These are phyloP conservation scores for Cucurbita moschata DNA, from an alignment of 306 rosid species.

Conservation along the genomic window DNA sequence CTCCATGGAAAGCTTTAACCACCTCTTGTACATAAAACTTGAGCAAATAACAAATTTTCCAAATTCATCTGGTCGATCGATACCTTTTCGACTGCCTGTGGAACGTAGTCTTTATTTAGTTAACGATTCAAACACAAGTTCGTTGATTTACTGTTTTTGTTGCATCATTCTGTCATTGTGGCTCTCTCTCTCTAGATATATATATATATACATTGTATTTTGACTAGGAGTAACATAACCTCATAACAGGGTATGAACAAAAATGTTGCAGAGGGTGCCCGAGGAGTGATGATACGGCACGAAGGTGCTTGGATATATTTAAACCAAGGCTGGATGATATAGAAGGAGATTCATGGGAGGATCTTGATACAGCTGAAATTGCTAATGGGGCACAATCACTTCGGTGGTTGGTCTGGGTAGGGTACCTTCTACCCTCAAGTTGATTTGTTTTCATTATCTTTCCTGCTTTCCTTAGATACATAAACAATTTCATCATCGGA, in stretches of 20 bases:
- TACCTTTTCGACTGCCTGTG: too few species aligned
- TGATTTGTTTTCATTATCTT: not conserved
- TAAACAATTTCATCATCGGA: not conserved
- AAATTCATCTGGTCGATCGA: not conserved
- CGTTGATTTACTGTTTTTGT: not conserved
- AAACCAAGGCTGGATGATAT: conserved; percentile 58
- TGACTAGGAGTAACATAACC: conserved; percentile 35
- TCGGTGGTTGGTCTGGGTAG: conserved; percentile 96
- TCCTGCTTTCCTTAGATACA: not conserved
- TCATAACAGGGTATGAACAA: conserved; percentile 57
- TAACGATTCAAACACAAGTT: not conserved
- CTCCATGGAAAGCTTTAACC: not conserved
- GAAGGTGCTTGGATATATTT: conserved; percentile 64
- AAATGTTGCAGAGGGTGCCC: conserved; percentile 85
- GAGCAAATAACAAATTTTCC: not conserved
- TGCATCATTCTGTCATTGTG: not conserved
- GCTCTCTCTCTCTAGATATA: not conserved
- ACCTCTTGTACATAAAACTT: not conserved
- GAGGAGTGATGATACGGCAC: conserved; percentile 56
- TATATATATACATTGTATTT: conserved; percentile 5
- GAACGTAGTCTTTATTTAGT: not conserved
- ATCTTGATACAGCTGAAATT: conserved; percentile 50
- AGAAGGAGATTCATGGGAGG: conserved; percentile 94
- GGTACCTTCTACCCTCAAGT: conserved; percentile 27
- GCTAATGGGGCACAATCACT: conserved; percentile 54